phyloP scores from a whole-genome alignment of 257 asterid species.

The Voacanga thouarsii region DNA sequence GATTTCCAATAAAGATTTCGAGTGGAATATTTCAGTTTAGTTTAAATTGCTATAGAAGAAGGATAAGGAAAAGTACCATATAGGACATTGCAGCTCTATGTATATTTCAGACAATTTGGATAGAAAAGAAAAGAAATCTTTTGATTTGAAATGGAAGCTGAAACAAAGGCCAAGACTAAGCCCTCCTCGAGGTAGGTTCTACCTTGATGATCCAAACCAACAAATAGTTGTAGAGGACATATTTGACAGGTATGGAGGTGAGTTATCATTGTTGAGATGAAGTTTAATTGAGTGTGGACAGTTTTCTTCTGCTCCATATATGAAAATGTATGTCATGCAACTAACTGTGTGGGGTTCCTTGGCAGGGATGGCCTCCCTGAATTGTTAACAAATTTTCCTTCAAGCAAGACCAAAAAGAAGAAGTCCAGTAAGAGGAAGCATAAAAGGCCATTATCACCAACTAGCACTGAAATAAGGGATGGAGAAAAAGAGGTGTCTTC shows the following conservation, averaged over 20 bases:
- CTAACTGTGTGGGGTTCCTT: constrained; percentile 62
- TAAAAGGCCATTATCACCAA: constrained; percentile 39
- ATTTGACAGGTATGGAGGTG: constrained; percentile 98
- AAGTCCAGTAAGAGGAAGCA: constrained; percentile 53
- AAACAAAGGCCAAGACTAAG: constrained; percentile 90
- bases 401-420: constrained; percentile 46
- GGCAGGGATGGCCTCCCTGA: constrained; percentile 65
- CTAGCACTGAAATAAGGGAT: constrained; percentile 23
- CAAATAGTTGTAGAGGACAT: constrained; percentile 98
- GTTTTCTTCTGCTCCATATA: not conserved
- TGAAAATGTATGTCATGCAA: not conserved
- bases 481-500: constrained; percentile 38
- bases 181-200: constrained; percentile 94
- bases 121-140: not conserved
- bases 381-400: constrained; percentile 52
- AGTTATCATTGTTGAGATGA: not conserved
- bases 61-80: not conserved
- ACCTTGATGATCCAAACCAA: constrained; percentile 82
- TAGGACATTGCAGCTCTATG: not conserved
- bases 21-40: too few relatives aligned
- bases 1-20: too few relatives aligned
- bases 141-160: constrained; percentile 73
- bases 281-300: not conserved
- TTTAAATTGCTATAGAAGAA: not conserved
- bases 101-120: not conserved